Evolutionary conservation across 2,329 filamentous ascomycete species (phyloP), one percentile per base, ranked within the genome.

Genomic region (Talaromyces marneffei): DNA sequence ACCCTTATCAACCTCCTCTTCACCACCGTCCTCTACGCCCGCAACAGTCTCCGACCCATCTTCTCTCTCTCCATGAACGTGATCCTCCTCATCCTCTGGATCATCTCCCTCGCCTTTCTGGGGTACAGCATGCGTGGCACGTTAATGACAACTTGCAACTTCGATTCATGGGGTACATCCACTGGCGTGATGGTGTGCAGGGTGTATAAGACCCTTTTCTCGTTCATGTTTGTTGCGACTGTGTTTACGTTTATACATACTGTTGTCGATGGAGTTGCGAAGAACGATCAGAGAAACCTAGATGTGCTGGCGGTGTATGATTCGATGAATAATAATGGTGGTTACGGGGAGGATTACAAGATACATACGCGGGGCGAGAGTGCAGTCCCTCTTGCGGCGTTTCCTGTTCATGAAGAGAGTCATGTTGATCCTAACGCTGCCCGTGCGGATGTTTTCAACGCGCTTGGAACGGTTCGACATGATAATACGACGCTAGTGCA

Each of bases 181-280:
- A 77, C 78, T 2, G 84, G 83, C 2, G 78, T 85, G 59, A 78
- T 79, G 70, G 77, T 86, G 52, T 86, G 84, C 68, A 72, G 80
- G 58, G 74, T 79, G 61, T 87, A 85, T 77, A 86, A 86, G 71
- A 79, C 81, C 10, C 72, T 86, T n/a, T 86, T 84, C 71, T 74
- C 79, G 33, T 86, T 86, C 69, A 76, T 78, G 4, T 66, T 83
- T 29, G 64, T 82, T 31, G 82, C 80, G 6, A 62, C 67, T n/a
- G 66, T 79, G 2, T 74, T 79, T 2, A 80, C 81, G 35, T 69
- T 82, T 59, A 71, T 77, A 10, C 77, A 80, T 7, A 68, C 83
- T 39, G 67, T 72, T 8, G 74, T 86, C 46, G 84, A 86, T 68
- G 66, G 83, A 35, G 72, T 77, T 63, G 82, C 83, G 23, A 75